A percentile compares a stretch with the other conserved stretches of the same genome.
These are phyloP conservation scores for Kazachstania viticola DNA, from an alignment of 805 yeast species.

Conservation along the genomic window DNA sequence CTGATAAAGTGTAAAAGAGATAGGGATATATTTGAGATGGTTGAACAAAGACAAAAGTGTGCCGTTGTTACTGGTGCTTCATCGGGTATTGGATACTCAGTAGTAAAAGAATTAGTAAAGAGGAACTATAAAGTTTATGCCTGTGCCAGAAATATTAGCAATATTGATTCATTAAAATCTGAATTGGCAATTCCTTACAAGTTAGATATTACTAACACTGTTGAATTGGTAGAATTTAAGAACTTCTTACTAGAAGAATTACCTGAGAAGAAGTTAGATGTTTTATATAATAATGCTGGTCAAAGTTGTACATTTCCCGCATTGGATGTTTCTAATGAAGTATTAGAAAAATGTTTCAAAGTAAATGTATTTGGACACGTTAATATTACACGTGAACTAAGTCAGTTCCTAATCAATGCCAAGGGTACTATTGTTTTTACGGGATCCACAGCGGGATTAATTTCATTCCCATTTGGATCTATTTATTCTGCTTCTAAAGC, in stretches of 20 bases:
- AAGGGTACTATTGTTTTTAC: slow-evolving; percentile 64
- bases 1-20: too few species aligned
- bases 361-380: slow-evolving; percentile 67
- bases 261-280: slow-evolving; percentile 41
- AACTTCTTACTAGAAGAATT: slow-evolving; percentile 30
- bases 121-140: slow-evolving; percentile 56
- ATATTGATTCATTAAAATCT: slow-evolving; percentile 39
- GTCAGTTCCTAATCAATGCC: slow-evolving; percentile 44
- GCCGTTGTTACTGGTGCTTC: slow-evolving; percentile 54
- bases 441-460: slow-evolving; percentile 56
- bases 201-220: slow-evolving; percentile 47
- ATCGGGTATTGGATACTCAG: slow-evolving; percentile 43
- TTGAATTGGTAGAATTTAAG: slow-evolving; percentile 36
- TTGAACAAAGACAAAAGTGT: slow-evolving; percentile 18
- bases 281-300: slow-evolving; percentile 69
- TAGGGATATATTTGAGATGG: too few species aligned
- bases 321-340: slow-evolving; percentile 48
- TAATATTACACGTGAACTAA: slow-evolving; percentile 47
- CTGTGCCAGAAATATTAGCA: slow-evolving; percentile 56
- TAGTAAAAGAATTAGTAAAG: slow-evolving; percentile 36
- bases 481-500: slow-evolving; percentile 62
- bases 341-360: slow-evolving; percentile 38
- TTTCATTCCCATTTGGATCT: slow-evolving; percentile 61
- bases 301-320: slow-evolving; percentile 65
- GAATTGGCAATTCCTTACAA: slow-evolving; percentile 34